Base-by-base conservation (phyloP, 305 asterid genomes). In the Striga hermonthica region DNA sequence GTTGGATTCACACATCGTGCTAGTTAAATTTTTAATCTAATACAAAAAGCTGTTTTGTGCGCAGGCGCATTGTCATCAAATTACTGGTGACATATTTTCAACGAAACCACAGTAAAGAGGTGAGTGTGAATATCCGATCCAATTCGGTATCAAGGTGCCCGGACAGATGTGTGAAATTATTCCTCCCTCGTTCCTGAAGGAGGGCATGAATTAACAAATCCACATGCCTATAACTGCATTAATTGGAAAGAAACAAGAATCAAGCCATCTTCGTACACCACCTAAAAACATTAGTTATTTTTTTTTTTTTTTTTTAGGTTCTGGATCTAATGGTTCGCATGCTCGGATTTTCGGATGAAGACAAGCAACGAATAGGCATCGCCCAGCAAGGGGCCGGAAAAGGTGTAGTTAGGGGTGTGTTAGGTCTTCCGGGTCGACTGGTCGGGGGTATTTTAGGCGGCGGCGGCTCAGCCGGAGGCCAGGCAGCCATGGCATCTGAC, bases 101-200 rank as follows among this genome's bases (percentile, higher is more conserved):
- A 83, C 83, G 89, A 81, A 90, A 90, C 80, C 95, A 90, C 79
- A 90, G 96, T 85, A 90, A 85, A 82, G 96, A 93, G 96, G 98
- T 90, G 69, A 34, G 71, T 66, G 53, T 62, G 31, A 57, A 47
- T 39, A 56, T 40, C 58, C n/a, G 22, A 55, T 50, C 35, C 10
- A 13, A 50, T 34, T 50, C 53, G 47, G 31, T 22, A 22, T 22
- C n/a, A 37, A 53, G 61, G 65, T 65, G 57, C 59, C 36, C 31
- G 2, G 0, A 67, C 22, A 22, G 34, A 52, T 60, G 11, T 44
- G 12, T 36, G 22, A 56, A 40, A 36, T 22, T 22, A 50, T 16
- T 16, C 50, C 40, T 35, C 31, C 37, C 41, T 43, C 41, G 3
- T 43, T 63, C 67, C 64, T 34, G 22, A 10, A 53, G 22, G 31